These are phyloP conservation scores for Coprinopsis sp. DNA, from an alignment of 768 basidiomycete species.

Conservation along the genomic window DNA sequence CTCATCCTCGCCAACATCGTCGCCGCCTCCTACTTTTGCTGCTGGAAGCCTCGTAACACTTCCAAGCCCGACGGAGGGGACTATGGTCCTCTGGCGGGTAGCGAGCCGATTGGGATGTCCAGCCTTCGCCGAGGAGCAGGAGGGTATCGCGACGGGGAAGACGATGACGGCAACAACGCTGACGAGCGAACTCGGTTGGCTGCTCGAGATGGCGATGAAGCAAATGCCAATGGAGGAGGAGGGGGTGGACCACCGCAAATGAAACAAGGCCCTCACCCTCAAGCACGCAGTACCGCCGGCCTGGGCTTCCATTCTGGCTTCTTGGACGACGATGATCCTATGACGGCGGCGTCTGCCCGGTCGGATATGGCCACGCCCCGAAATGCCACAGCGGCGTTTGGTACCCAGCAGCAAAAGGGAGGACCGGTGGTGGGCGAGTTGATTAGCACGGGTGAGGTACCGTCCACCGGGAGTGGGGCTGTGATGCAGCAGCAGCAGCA, in stretches of 20 bases:
- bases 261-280: slow-evolving; percentile 34
- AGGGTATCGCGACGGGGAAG: slow-evolving; percentile 77
- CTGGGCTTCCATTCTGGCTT: slow-evolving; percentile 75
- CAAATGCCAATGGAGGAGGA: slow-evolving; percentile 30
- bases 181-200: slow-evolving; percentile 62
- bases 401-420: not conserved
- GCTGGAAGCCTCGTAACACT: too few relatives aligned
- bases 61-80: slow-evolving; percentile 27
- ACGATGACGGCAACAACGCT: slow-evolving; percentile 62
- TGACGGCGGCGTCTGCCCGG: slow-evolving; percentile 27
- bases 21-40: slow-evolving; percentile 70
- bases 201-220: slow-evolving; percentile 10
- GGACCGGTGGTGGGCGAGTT: not conserved
- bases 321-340: slow-evolving; percentile 71
- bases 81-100: slow-evolving; percentile 34
- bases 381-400: not conserved
- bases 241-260: slow-evolving; percentile 32
- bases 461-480: too few relatives aligned
- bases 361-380: slow-evolving; percentile 43
- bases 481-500: not conserved
- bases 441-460: not conserved
- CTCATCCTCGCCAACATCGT: slow-evolving; percentile 65
- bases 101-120: slow-evolving; percentile 64
- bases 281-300: slow-evolving; percentile 30
- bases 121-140: slow-evolving; percentile 65